Evolutionary conservation across 148 eudicot genomes (phyloP), one percentile per base, ranked within the genome.

Genomic region (Salicornia ramosissima): DNA sequence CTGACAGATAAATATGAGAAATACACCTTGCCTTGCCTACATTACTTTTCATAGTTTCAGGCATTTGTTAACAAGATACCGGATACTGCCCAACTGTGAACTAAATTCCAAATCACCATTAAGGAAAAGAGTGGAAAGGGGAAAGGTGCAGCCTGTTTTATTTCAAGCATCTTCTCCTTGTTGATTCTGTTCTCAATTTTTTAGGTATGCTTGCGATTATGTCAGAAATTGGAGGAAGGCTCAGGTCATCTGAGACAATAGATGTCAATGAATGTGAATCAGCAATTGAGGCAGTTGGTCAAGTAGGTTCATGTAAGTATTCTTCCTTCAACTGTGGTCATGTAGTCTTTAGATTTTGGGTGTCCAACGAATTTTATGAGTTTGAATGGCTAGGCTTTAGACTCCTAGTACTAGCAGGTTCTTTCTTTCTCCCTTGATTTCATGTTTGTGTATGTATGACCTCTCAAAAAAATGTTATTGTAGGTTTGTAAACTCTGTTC

Each of bases 221-320:
- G 72, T 85, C 92, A 29, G 84, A 88, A 28, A 84, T 90, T 65
- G 84, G 80, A 78, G 80, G 66, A 69, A 90, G 82, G 78, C 85
- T 88, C 10, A 79, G 51, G 30, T 69, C 74, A 42, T 65, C 82
- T 51, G 95, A 81, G 75, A 75, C 80, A 74, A 76, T 65, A 57
- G 89, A 94, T 61, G 88, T 83, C 62, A 89, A 88, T 84, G 98
- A 94, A 75, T 84, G 73, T 77, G 98, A 94, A 80, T 84, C 87
- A 68, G 90, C 96, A 45, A 82, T 90, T 64, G 98, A 94, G 79
- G 96, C 97, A 70, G 69, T 94, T 72, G 98, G 98, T 78, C 89
- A 87, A 75, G 86, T 90, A 68, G 95, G 96, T 45, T 83, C 82
- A 57, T 83, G 98, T 94, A 81, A 85, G 97, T 78, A 65, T 70